These are phyloP conservation scores for Hordeum pubiflorum DNA, from an alignment of 202 grass and related monocot species.

Conservation along the genomic window DNA sequence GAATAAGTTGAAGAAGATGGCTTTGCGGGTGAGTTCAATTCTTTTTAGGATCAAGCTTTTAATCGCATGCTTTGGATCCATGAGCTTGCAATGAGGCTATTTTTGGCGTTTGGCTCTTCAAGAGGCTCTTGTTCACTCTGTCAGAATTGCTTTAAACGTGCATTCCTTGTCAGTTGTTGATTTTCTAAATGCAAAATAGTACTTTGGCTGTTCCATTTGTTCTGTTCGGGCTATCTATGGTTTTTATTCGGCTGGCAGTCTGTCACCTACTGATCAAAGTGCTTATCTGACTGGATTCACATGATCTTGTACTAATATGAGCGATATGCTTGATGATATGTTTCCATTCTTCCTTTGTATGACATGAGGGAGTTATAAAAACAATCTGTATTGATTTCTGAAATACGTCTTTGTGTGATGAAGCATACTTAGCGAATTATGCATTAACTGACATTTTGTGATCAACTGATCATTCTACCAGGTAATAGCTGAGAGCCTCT, in stretches of 20 bases:
- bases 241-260: not conserved
- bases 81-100: not conserved
- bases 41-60: conserved; percentile 13
- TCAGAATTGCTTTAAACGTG: not conserved
- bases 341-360: not conserved
- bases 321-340: not conserved
- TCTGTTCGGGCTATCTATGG: not conserved
- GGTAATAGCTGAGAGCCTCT: conserved; percentile 92
- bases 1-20: conserved; percentile 99
- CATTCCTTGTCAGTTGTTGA: not conserved
- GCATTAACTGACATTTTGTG: not conserved
- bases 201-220: not conserved
- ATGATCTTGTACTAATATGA: not conserved
- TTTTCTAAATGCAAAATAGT: not conserved
- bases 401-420: not conserved
- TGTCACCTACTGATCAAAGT: not conserved
- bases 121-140: not conserved
- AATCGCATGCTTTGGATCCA: not conserved
- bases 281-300: not conserved
- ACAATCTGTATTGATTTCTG: not conserved
- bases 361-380: not conserved
- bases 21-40: conserved; percentile 57
- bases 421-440: not conserved
- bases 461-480: conserved; percentile 38
- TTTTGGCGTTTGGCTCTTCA: not conserved